A percentile compares a stretch with the other conserved stretches of the same genome.
Evolutionary conservation across 2,329 filamentous ascomycete species (phyloP).

Genomic region (Epichloe amarillans): DNA sequence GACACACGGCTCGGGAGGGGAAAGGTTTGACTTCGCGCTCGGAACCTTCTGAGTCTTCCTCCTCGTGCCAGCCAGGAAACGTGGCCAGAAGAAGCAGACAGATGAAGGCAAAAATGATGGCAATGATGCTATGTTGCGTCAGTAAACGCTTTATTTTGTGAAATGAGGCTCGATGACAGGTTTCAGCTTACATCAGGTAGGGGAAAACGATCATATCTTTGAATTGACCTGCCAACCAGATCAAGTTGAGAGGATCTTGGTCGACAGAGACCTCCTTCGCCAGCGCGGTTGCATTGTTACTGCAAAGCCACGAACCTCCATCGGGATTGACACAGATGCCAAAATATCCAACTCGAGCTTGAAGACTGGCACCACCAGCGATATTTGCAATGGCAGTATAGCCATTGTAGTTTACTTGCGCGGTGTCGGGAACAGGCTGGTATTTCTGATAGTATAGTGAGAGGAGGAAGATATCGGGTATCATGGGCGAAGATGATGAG

Average conservation of each 20-base stretch:
- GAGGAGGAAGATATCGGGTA: slow-evolving; percentile 92
- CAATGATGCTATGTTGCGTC: slow-evolving; percentile 59
- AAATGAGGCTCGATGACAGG: no score
- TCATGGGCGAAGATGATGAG: slow-evolving; percentile 88
- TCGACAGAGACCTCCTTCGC: slow-evolving; percentile 81
- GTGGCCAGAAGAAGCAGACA: slow-evolving; percentile 91
- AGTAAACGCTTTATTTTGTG: not conserved
- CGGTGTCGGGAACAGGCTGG: slow-evolving; percentile 64
- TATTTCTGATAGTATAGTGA: slow-evolving; percentile 94
- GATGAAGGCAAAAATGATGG: slow-evolving; percentile 92
- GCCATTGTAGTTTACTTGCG: slow-evolving; percentile 84
- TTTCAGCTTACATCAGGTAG: slow-evolving; percentile 65
- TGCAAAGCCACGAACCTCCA: slow-evolving; percentile 84
- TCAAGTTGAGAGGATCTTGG: slow-evolving; percentile 89
- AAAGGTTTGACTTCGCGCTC: slow-evolving; percentile 91
- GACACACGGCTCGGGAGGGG: slow-evolving; percentile 80
- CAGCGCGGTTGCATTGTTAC: slow-evolving; percentile 88
- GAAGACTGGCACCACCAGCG: slow-evolving; percentile 68
- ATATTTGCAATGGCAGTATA: slow-evolving; percentile 80
- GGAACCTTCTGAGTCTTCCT: slow-evolving; percentile 64
- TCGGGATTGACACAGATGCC: slow-evolving; percentile 93
- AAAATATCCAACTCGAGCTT: slow-evolving; percentile 93
- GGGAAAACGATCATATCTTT: slow-evolving; percentile 98
- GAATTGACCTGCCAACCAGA: slow-evolving; percentile 94
- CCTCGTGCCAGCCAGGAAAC: slow-evolving; percentile 95